Evolutionary conservation across 2,329 filamentous ascomycete genomes (phyloP).

Genomic region (Fusarium sp.): DNA sequence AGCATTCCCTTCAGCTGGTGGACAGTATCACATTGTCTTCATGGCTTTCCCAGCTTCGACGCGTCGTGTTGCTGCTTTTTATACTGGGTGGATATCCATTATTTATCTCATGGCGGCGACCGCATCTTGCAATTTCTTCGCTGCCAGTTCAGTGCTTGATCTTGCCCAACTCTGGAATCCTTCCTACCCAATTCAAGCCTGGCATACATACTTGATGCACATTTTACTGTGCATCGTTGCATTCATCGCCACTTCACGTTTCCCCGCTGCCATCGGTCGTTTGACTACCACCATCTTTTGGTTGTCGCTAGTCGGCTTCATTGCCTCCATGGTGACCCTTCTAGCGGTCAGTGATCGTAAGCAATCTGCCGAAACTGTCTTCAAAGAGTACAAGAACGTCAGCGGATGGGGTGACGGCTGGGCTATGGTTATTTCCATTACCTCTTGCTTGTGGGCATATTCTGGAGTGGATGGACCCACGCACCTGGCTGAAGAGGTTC

Average conservation of each 20-base stretch:
- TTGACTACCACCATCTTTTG: slow-evolving; percentile 41
- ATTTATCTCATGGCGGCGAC: slow-evolving; percentile 45
- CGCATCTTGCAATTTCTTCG: slow-evolving; percentile 46
- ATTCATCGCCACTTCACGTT: slow-evolving; percentile 33
- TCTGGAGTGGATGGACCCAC: slow-evolving; percentile 40
- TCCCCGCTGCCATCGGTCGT: slow-evolving; percentile 40
- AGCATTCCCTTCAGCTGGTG: slow-evolving; percentile 43
- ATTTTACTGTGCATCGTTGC: slow-evolving; percentile 42
- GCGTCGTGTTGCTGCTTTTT: slow-evolving; percentile 41
- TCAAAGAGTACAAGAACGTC: slow-evolving; percentile 39
- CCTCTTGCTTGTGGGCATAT: slow-evolving; percentile 43
- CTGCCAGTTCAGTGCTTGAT: slow-evolving; percentile 41
- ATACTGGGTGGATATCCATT: slow-evolving; percentile 42
- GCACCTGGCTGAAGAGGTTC: slow-evolving; percentile 42
- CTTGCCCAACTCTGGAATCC: slow-evolving; percentile 38
- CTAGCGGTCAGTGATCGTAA: slow-evolving; percentile 37
- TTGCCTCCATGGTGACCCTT: slow-evolving; percentile 40
- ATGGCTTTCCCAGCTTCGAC: slow-evolving; percentile 42
- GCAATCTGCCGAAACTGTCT: slow-evolving; percentile 33
- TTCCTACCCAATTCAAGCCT: slow-evolving; percentile 34
- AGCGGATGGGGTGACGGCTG: slow-evolving; percentile 45
- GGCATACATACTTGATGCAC: slow-evolving; percentile 45
- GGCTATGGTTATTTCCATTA: slow-evolving; percentile 42
- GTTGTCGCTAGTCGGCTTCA: slow-evolving; percentile 40
- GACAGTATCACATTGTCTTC: slow-evolving; percentile 46